Percentiles rank a stretch among this genome's conserved stretches.
Conservation (phyloP, 345 rosid genomes). For the Reutealis trisperma region DNA sequence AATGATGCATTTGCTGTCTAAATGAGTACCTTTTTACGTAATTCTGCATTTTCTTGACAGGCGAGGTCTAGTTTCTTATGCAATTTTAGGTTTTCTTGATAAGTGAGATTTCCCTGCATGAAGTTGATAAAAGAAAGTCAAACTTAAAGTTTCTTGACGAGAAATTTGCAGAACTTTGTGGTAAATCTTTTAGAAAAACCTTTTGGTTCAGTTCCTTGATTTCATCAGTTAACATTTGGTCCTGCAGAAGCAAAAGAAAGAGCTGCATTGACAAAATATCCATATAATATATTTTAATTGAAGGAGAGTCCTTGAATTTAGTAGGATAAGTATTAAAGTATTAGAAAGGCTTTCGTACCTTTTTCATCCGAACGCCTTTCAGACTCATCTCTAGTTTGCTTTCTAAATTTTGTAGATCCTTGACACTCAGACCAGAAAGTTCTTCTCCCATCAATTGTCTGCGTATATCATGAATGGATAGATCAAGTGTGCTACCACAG, state of each 20-base stretch:
- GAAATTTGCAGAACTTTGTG: conserved; percentile 1
- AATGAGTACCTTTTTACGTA: conserved; percentile 57
- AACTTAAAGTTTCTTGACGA: neutral
- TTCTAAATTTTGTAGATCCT: conserved; percentile 67
- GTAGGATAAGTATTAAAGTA: neutral
- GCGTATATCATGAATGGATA: conserved; percentile 1
- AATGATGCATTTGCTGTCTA: neutral
- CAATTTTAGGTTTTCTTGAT: conserved; percentile 60
- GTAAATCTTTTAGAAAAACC: conserved; percentile 37
- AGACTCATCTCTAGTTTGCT: conserved; percentile 69
- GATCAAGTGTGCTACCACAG: conserved; percentile 3
- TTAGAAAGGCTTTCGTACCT: conserved; percentile 38
- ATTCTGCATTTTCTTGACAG: conserved; percentile 52
- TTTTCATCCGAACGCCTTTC: conserved; percentile 58
- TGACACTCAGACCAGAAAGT: conserved; percentile 61
- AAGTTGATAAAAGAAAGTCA: conserved; percentile 8
- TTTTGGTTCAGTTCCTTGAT: conserved; percentile 60
- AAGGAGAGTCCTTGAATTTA: neutral
- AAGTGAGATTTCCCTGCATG: conserved; percentile 53
- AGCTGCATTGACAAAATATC: neutral
- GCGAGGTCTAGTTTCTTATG: conserved; percentile 47
- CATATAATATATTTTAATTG: neutral
- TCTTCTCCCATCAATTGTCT: conserved; percentile 88
- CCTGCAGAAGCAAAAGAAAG: conserved; percentile 38
- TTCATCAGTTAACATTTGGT: conserved; percentile 53